These are phyloP conservation scores for Adansonia grandidieri DNA, from an alignment of 441 rosid species.

Conservation along the genomic window DNA sequence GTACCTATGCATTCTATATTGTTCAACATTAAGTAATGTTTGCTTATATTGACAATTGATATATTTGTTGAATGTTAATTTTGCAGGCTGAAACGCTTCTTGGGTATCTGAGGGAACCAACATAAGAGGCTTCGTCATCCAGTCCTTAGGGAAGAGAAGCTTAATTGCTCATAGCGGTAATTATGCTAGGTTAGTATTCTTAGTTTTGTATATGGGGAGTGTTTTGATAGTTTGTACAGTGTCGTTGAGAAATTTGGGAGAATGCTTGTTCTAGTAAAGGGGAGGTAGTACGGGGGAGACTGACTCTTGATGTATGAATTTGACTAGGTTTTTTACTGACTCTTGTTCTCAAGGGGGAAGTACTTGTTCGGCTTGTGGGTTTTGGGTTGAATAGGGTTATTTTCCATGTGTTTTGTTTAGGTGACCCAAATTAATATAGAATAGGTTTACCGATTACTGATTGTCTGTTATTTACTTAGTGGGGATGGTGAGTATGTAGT, in stretches of 20 bases:
- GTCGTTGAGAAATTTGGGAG: constrained; percentile 31
- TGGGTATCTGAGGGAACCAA: constrained; percentile 77
- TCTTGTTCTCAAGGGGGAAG: constrained; percentile 27
- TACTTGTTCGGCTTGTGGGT: constrained; percentile 28
- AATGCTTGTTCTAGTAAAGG: constrained; percentile 9
- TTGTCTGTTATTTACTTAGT: constrained; percentile 28
- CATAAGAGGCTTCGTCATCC: constrained; percentile 67
- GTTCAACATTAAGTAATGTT: background rate
- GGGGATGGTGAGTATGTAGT: constrained; percentile 21
- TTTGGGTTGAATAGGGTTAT: constrained; percentile 38
- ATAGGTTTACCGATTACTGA: constrained; percentile 22
- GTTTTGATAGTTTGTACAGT: constrained; percentile 58
- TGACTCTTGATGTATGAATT: constrained; percentile 43
- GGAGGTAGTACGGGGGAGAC: constrained; percentile 37
- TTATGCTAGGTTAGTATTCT: constrained; percentile 21
- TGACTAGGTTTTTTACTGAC: constrained; percentile 27
- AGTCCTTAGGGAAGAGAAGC: constrained; percentile 46
- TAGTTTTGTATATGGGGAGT: constrained; percentile 51
- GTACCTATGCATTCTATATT: background rate
- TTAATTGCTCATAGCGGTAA: constrained; percentile 27
- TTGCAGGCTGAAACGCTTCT: constrained; percentile 89
- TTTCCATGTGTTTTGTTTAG: constrained; percentile 37
- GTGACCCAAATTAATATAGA: constrained; percentile 31
- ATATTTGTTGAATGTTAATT: constrained; percentile 11
- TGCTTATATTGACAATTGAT: background rate